These are phyloP conservation scores for Quercus gilva DNA, from an alignment of 306 rosid genomes.

Conservation along the genomic window DNA sequence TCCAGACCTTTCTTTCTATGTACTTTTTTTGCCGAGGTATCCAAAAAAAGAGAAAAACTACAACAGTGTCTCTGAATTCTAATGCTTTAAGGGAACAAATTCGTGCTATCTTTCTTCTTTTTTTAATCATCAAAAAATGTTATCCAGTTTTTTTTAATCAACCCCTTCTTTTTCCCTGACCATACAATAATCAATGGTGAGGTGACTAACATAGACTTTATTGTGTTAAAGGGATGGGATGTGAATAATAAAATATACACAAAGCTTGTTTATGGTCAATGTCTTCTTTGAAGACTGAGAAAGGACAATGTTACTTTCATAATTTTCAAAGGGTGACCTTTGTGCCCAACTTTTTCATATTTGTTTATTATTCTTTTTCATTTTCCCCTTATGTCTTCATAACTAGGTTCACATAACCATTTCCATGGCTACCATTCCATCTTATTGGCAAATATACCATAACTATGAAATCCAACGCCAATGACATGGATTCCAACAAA, in stretches of 20 bases:
- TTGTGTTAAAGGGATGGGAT: neutral
- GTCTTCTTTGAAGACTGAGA: conserved; percentile 33
- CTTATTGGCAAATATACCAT: too few relatives aligned
- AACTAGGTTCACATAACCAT: neutral
- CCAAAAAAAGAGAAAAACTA: too few relatives aligned
- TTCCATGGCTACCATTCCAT: neutral
- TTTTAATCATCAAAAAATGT: too few relatives aligned
- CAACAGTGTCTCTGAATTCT: too few relatives aligned
- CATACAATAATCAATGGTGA: neutral
- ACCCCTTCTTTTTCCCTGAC: neutral
- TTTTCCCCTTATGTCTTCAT: neutral
- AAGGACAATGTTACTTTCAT: conserved; percentile 7
- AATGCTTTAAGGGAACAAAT: too few relatives aligned
- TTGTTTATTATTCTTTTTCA: neutral
- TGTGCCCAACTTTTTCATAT: conserved; percentile 1
- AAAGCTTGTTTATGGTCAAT: conserved; percentile 23
- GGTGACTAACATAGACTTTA: conserved; percentile 1
- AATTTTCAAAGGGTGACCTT: neutral
- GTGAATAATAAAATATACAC: neutral
- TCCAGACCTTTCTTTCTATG: too few relatives aligned
- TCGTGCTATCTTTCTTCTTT: too few relatives aligned
- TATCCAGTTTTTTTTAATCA: too few relatives aligned
- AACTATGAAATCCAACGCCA: too few relatives aligned
- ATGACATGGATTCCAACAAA: too few relatives aligned
- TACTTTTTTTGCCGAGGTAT: too few relatives aligned